These are phyloP conservation scores for Metschnikowia bowlesiae DNA, from an alignment of 805 yeast genomes.

Conservation along the genomic window DNA sequence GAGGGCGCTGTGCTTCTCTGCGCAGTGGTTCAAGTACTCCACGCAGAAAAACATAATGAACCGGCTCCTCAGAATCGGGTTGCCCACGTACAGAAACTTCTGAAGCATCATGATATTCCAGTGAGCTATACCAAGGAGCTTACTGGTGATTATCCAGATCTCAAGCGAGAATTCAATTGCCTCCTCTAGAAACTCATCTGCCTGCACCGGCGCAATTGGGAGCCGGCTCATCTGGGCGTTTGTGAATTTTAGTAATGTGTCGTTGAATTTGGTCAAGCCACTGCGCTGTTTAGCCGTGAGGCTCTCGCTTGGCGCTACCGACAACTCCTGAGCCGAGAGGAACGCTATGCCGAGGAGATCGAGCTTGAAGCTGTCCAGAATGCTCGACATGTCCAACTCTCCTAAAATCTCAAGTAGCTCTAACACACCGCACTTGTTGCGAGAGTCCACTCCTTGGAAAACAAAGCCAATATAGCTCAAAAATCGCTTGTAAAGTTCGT, in stretches of 20 bases:
- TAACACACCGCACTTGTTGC: constrained; percentile 3
- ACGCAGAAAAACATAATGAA: constrained; percentile 27
- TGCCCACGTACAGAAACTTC: constrained; percentile 38
- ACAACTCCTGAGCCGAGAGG: constrained; percentile 8
- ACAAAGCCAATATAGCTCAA: constrained; percentile 4
- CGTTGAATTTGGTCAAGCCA: constrained; percentile 14
- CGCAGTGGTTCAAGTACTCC: constrained; percentile 22
- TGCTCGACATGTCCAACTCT: constrained; percentile 1
- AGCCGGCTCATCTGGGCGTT: constrained; percentile 33
- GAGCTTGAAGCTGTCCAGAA: constrained; percentile 5
- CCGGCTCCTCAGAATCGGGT: constrained; percentile 31
- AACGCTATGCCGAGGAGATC: constrained; percentile 10
- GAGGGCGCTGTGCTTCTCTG: constrained; percentile 12
- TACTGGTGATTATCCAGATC: constrained; percentile 27
- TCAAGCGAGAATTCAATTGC: constrained; percentile 26
- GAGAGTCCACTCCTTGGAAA: constrained; percentile 5
- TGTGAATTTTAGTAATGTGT: constrained; percentile 13
- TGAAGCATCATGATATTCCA: constrained; percentile 38
- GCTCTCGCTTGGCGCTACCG: background rate
- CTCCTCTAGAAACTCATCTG: constrained; percentile 20
- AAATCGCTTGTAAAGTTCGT: constrained; percentile 1
- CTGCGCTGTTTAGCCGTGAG: constrained; percentile 17
- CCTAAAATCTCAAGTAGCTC: constrained; percentile 8
- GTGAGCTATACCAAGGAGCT: constrained; percentile 17
- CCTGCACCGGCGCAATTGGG: constrained; percentile 23